These are phyloP conservation scores for Lachancea cidri DNA, from an alignment of 805 yeast genomes.

Conservation along the genomic window DNA sequence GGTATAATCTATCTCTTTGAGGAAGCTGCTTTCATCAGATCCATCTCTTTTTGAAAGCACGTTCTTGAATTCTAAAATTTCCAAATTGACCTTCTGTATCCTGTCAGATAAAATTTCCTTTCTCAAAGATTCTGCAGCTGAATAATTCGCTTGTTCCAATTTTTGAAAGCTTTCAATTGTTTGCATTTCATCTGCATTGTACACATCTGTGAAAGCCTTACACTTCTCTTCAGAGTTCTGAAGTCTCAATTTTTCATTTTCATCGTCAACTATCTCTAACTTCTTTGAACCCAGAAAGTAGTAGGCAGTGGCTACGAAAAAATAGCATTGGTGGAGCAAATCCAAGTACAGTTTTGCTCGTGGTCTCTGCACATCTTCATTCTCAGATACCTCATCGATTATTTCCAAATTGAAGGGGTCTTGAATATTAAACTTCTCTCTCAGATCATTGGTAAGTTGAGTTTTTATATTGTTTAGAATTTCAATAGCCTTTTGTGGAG, in stretches of 20 bases:
- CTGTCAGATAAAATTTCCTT: constrained; percentile 41
- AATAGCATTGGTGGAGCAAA: constrained; percentile 67
- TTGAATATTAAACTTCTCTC: constrained; percentile 12
- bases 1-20: constrained; percentile 9
- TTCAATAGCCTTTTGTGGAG: constrained; percentile 47
- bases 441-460: constrained; percentile 27
- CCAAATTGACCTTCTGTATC: constrained; percentile 25
- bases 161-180: constrained; percentile 34
- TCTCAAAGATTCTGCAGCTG: constrained; percentile 58
- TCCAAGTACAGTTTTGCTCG: constrained; percentile 35
- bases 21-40: background rate
- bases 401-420: background rate
- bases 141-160: constrained; percentile 50
- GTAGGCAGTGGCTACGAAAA: constrained; percentile 54
- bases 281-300: constrained; percentile 27
- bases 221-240: constrained; percentile 9
- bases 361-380: constrained; percentile 3
- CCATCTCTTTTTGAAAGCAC: background rate
- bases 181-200: constrained; percentile 25
- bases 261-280: constrained; percentile 24
- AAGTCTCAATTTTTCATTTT: constrained; percentile 23
- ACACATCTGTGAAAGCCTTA: constrained; percentile 19
- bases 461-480: constrained; percentile 41
- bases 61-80: constrained; percentile 23
- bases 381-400: background rate